phyloP scores from a whole-genome alignment of 164 flowering plant genomes.

The Protea cynaroides region DNA sequence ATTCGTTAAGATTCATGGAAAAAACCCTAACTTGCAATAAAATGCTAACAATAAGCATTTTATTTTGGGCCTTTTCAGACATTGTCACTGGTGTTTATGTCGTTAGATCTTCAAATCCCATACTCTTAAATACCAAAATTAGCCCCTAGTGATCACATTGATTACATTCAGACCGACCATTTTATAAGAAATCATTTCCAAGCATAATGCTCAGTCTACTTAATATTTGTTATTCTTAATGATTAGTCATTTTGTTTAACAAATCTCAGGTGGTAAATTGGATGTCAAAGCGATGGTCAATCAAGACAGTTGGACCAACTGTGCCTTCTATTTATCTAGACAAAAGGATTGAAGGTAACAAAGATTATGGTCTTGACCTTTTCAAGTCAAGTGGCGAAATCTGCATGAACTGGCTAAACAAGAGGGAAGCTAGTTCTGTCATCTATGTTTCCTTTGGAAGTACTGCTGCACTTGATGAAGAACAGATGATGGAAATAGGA shows the following conservation, averaged over 20 bases:
- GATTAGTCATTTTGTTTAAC: background rate
- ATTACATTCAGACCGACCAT: too few relatives aligned
- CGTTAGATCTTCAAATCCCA: too few relatives aligned
- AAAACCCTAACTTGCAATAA: too few relatives aligned
- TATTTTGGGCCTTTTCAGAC: too few relatives aligned
- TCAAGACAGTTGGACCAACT: slow-evolving; percentile 33
- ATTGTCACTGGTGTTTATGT: too few relatives aligned
- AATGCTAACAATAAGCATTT: too few relatives aligned
- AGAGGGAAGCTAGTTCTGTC: slow-evolving; percentile 17
- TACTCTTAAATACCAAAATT: too few relatives aligned
- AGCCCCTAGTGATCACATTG: too few relatives aligned
- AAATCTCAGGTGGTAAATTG: slow-evolving; percentile 12
- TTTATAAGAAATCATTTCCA: too few relatives aligned
- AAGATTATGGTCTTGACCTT: slow-evolving; percentile 22
- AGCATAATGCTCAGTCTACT: too few relatives aligned
- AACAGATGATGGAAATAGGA: slow-evolving; percentile 32
- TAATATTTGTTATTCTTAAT: background rate
- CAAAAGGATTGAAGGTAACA: slow-evolving; percentile 15
- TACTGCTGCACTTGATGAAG: slow-evolving; percentile 6
- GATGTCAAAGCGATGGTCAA: slow-evolving; percentile 8
- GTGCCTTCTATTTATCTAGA: slow-evolving; percentile 29
- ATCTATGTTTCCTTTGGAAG: slow-evolving; percentile 36
- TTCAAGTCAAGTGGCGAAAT: slow-evolving; percentile 8
- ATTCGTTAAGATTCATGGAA: too few relatives aligned
- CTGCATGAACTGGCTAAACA: slow-evolving; percentile 28